phyloP scores from a whole-genome alignment of 2,329 filamentous ascomycete genomes.

The Sphaerulina musiva region DNA sequence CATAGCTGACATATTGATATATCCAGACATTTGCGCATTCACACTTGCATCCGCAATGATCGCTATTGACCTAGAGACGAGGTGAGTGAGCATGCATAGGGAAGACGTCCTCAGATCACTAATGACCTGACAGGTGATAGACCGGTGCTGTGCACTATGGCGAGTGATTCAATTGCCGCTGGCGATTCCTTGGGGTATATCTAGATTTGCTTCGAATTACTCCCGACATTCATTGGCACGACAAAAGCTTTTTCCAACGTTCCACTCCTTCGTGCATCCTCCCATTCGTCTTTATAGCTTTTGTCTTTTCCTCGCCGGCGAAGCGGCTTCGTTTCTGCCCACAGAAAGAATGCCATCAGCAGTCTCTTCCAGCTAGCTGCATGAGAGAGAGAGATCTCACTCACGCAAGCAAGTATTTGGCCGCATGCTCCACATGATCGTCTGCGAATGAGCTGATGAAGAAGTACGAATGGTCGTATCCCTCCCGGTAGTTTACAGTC shows the following conservation, averaged over 20 bases:
- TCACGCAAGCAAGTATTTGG: constrained; percentile 60
- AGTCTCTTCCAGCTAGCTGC: neutral
- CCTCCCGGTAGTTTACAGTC: constrained; percentile 75
- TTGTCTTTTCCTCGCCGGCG: constrained; percentile 8
- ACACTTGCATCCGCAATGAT: no score
- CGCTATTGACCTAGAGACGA: no score
- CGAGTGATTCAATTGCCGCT: no score
- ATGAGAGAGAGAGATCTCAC: constrained; percentile 6
- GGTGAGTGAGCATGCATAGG: no score
- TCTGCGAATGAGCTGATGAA: constrained; percentile 87
- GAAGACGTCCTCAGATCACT: no score
- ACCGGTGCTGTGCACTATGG: no score
- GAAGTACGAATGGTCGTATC: constrained; percentile 96
- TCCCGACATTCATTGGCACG: no score
- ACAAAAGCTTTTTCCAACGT: constrained; percentile 1
- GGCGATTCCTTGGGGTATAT: no score
- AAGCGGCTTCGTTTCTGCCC: constrained; percentile 3
- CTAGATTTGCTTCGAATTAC: no score
- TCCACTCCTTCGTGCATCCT: neutral
- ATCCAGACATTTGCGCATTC: no score
- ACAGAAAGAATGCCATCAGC: constrained; percentile 14
- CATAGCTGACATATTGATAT: no score
- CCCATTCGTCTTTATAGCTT: constrained; percentile 7
- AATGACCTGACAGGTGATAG: no score
- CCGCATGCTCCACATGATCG: constrained; percentile 86